Conservation (phyloP, 768 basidiomycete species). For the Naganishia friedmannii region DNA sequence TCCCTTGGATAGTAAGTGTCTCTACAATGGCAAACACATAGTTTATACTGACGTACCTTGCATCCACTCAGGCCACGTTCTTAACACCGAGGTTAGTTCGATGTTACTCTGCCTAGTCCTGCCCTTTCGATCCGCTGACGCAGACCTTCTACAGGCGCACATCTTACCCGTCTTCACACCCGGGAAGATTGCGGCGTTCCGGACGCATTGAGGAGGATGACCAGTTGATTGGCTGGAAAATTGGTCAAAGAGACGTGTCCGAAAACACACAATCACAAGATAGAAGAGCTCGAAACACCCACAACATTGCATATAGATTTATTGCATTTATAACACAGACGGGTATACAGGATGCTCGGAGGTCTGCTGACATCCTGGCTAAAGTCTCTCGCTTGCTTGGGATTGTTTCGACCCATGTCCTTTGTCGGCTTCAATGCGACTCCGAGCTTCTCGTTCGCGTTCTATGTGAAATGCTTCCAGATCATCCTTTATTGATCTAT, state of each 20-base stretch:
- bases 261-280: too few relatives aligned
- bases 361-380: too few relatives aligned
- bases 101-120: not conserved
- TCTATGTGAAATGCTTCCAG: not conserved
- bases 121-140: not conserved
- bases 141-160: conserved; percentile 58
- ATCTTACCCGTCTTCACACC: conserved; percentile 70
- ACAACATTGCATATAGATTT: too few relatives aligned
- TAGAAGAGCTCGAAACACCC: too few relatives aligned
- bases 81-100: conserved; percentile 77
- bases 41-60: conserved; percentile 25
- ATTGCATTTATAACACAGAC: too few relatives aligned
- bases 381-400: too few relatives aligned
- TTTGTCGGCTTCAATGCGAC: not conserved
- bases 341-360: too few relatives aligned
- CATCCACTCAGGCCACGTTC: conserved; percentile 62
- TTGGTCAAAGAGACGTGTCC: too few relatives aligned
- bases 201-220: not conserved
- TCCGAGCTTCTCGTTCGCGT: not conserved
- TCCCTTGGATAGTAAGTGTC: conserved; percentile 66
- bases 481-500: not conserved
- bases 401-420: too few relatives aligned
- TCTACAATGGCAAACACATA: conserved; percentile 36
- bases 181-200: conserved; percentile 51
- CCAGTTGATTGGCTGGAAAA: not conserved